Conservation (phyloP, 768 basidiomycete genomes). For the Cystobasidium ongulense region DNA sequence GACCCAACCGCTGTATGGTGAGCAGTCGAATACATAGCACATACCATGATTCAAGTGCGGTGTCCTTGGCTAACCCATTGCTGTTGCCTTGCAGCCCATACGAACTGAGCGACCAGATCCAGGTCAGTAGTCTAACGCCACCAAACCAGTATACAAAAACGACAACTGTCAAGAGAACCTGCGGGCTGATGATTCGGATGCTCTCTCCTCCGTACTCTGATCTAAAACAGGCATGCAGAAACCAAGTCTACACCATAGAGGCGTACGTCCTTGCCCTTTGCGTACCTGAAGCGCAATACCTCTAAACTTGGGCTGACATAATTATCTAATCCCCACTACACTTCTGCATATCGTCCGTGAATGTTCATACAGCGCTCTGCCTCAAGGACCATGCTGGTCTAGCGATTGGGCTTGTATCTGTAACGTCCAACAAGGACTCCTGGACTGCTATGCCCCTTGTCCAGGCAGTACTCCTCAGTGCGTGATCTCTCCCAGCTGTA, state of each 20-base stretch:
- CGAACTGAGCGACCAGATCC: slow-evolving; percentile 25
- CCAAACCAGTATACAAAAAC: neutral
- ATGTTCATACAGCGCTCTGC: neutral
- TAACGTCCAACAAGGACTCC: slow-evolving; percentile 21
- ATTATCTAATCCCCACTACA: neutral
- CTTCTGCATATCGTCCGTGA: neutral
- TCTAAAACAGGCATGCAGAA: slow-evolving; percentile 1
- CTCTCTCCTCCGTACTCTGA: too few relatives aligned
- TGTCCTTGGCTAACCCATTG: neutral
- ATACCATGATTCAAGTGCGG: too few relatives aligned
- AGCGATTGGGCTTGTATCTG: slow-evolving; percentile 26
- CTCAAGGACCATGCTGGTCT: neutral
- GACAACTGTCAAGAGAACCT: neutral
- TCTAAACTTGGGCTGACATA: neutral
- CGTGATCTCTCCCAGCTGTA: neutral
- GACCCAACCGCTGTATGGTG: slow-evolving; percentile 17
- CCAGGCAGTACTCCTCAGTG: slow-evolving; percentile 12
- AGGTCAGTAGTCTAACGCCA: neutral
- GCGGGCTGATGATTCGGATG: neutral
- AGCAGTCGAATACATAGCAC: neutral
- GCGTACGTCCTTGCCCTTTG: neutral
- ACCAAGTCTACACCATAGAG: neutral
- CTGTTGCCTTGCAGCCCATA: slow-evolving; percentile 9
- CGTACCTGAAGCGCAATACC: neutral
- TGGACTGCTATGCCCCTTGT: slow-evolving; percentile 18